Conservation (phyloP, 257 asterid species). For the Petunia secreta region DNA sequence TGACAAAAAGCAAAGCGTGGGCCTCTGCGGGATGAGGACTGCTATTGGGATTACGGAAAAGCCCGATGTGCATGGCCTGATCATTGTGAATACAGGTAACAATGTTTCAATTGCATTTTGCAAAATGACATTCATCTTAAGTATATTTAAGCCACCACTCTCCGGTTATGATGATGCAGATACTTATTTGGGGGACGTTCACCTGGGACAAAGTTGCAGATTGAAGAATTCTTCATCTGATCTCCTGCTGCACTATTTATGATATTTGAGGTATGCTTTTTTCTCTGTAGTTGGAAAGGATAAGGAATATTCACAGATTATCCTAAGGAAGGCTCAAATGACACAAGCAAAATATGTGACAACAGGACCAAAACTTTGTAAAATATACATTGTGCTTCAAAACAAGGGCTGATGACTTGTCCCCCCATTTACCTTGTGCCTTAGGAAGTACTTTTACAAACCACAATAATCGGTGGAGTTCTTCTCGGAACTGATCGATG, state of each 20-base stretch:
- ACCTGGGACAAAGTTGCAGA: constrained; percentile 98
- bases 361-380: not conserved
- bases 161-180: constrained; percentile 47
- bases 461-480: not conserved
- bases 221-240: constrained; percentile 73
- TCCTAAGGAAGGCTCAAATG: not conserved
- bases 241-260: constrained; percentile 73
- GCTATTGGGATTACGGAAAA: constrained; percentile 99
- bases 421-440: not conserved
- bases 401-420: not conserved
- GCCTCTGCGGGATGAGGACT: constrained; percentile 94
- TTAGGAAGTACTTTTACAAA: constrained; percentile 4
- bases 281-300: not conserved
- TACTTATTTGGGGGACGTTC: constrained; percentile 93
- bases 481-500: not conserved
- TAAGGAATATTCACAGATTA: not conserved
- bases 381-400: not conserved
- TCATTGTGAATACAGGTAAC: constrained; percentile 94
- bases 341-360: not conserved
- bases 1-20: constrained; percentile 74
- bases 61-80: constrained; percentile 98
- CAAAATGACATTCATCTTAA: constrained; percentile 19
- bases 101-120: constrained; percentile 12
- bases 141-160: not conserved
- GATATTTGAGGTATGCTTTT: constrained; percentile 29